Evolutionary conservation across 2,329 filamentous ascomycete genomes (phyloP), one percentile per base, ranked within the genome.

Genomic region (Orbilia brochopaga): DNA sequence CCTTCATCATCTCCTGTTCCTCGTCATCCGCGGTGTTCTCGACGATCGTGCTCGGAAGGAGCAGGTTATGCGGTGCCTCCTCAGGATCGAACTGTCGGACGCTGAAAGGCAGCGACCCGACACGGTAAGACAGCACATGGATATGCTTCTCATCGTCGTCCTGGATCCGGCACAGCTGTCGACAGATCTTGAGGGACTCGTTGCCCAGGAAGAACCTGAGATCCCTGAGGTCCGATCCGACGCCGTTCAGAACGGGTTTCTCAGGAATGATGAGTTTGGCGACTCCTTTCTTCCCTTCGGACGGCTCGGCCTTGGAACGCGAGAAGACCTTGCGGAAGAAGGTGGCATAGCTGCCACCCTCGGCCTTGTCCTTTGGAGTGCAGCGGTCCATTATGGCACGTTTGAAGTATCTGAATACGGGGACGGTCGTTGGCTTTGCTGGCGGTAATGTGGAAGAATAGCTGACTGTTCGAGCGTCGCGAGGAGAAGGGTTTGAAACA

Each of bases 41-140:
- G 17, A 73, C 59, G 13, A 57, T 50, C 1, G 74, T 58, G 42
- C 55, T 51, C 19, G 75, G 74, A 13, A 75, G 73, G 27, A 75
- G 63, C 19, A 76, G 46, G 19, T 70, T 73, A 30, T 74, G 74
- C 17, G 67, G 55, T 6, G 67, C 60, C 35, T 72, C 67, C 2
- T 61, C 67, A 1, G 54, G 6, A n/a, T 72, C 60, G 35, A 72
- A 72, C 37, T 72, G 67, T 17, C 59, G 32, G n/a, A 72, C 60
- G n/a, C 60, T 72, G 32, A 72, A 72, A 3, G 51, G 55, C 4
- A 65, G 62, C 2, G 56, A 72, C 2, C 67, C 67, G 15, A 72
- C 27, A 0, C 67, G 67, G 27, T 53, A 48, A 1, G 67, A 72
- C 10, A 72, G 51, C 8, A 65, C n/a, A 19, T 72, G 60, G 19